Evolutionary conservation across 2,329 filamentous ascomycete genomes (phyloP).

Genomic region (Claviceps sp.): DNA sequence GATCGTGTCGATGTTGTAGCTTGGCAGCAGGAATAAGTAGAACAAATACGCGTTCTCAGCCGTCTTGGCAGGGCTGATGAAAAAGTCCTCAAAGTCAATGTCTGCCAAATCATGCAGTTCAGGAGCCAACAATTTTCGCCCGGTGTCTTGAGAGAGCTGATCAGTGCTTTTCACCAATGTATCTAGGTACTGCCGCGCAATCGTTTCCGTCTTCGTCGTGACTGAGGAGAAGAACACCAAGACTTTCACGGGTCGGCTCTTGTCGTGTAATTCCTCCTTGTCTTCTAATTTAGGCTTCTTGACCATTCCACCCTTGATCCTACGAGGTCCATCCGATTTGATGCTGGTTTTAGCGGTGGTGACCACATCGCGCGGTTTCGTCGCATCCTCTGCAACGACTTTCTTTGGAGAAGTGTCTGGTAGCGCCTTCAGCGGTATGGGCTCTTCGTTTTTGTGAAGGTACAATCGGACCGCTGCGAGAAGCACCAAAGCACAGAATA

Average conservation of each 20-base stretch:
- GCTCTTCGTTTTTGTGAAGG: slow-evolving; percentile 23
- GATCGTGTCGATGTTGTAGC: slow-evolving; percentile 91
- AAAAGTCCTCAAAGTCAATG: slow-evolving; percentile 87
- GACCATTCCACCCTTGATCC: slow-evolving; percentile 32
- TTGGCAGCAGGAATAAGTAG: slow-evolving; percentile 76
- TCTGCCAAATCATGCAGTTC: slow-evolving; percentile 67
- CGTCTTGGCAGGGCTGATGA: slow-evolving; percentile 59
- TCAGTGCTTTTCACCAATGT: slow-evolving; percentile 39
- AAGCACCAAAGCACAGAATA: slow-evolving; percentile 24
- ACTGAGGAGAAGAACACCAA: slow-evolving; percentile 84
- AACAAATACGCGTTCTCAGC: slow-evolving; percentile 48
- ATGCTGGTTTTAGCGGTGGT: slow-evolving; percentile 13
- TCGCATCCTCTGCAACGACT: neutral
- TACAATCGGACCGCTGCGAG: slow-evolving; percentile 29
- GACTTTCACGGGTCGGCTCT: slow-evolving; percentile 46
- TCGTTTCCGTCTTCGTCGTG: slow-evolving; percentile 67
- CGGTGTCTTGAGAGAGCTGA: slow-evolving; percentile 26
- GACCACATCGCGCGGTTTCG: neutral
- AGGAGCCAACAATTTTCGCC: slow-evolving; percentile 37
- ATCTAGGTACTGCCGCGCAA: slow-evolving; percentile 50
- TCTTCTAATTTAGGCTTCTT: slow-evolving; percentile 17
- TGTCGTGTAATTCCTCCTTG: slow-evolving; percentile 15
- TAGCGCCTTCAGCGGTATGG: slow-evolving; percentile 22
- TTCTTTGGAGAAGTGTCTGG: slow-evolving; percentile 21
- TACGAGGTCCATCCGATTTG: slow-evolving; percentile 30